These are phyloP conservation scores for Puccinia horiana DNA, from an alignment of 1,284 basidiomycete species.

Conservation along the genomic window DNA sequence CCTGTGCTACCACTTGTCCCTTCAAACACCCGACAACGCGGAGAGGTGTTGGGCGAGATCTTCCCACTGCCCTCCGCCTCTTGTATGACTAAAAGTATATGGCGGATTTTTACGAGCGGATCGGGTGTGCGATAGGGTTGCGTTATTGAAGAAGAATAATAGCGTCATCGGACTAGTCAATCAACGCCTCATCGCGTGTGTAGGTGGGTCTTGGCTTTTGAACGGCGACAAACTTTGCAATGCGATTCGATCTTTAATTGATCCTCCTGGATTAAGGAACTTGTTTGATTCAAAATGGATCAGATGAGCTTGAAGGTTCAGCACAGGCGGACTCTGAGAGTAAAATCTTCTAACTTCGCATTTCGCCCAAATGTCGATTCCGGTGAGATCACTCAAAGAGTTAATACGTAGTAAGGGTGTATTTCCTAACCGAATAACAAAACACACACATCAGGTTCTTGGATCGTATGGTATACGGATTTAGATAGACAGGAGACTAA, in stretches of 20 bases:
- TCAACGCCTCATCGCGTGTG: not conserved
- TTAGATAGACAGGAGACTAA: not conserved
- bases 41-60: slow-evolving; percentile 77
- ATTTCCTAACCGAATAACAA: slow-evolving; percentile 68
- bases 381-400: slow-evolving; percentile 82
- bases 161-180: not conserved
- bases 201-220: not conserved
- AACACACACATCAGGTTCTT: not conserved
- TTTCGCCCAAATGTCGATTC: slow-evolving; percentile 79
- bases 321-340: not conserved
- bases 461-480: not conserved
- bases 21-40: slow-evolving; percentile 83
- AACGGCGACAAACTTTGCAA: slow-evolving; percentile 68
- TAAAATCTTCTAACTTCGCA: slow-evolving; percentile 6
- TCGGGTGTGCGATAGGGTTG: not conserved
- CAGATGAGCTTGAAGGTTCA: not conserved
- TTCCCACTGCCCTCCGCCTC: slow-evolving; percentile 85
- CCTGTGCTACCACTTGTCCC: slow-evolving; percentile 97
- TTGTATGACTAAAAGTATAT: slow-evolving; percentile 70
- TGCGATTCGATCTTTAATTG: slow-evolving; percentile 95
- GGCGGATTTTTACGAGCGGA: not conserved
- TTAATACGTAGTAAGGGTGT: slow-evolving; percentile 90
- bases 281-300: slow-evolving; percentile 57
- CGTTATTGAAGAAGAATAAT: not conserved
- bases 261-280: slow-evolving; percentile 95